These are phyloP conservation scores for Sclerotinia borealis DNA, from an alignment of 2,329 filamentous ascomycete genomes.

Conservation along the genomic window DNA sequence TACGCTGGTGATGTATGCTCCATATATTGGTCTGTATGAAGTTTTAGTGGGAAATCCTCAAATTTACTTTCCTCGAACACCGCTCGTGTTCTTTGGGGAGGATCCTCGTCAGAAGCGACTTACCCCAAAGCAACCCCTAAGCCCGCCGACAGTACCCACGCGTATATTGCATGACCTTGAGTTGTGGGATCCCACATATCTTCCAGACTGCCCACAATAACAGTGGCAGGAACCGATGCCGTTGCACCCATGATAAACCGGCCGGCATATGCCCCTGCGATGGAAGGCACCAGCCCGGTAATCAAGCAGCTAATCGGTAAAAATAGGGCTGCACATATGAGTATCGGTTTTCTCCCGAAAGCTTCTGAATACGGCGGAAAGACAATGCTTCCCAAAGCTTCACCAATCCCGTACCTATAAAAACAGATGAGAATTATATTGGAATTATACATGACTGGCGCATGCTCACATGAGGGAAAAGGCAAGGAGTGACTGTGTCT, in stretches of 20 bases:
- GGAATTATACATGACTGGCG: not conserved
- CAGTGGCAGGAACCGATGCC: conserved; percentile 42
- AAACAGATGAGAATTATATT: not conserved
- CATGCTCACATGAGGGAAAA: conserved; percentile 5
- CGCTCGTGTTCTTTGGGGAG: not conserved
- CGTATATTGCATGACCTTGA: conserved; percentile 42
- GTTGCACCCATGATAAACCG: conserved; percentile 40
- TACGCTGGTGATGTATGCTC: conserved; percentile 35
- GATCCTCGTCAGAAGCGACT: not conserved
- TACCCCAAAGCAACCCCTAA: conserved; percentile 34
- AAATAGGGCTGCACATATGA: conserved; percentile 31
- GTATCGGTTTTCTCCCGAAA: conserved; percentile 35
- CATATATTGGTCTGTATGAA: conserved; percentile 38
- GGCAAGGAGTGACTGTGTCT: conserved; percentile 1
- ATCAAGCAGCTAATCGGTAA: conserved; percentile 35
- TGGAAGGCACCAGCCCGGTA: conserved; percentile 34
- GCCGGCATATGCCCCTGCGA: conserved; percentile 36
- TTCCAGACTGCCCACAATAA: conserved; percentile 43
- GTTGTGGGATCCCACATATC: conserved; percentile 42
- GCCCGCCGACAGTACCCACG: conserved; percentile 40
- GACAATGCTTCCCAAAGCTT: conserved; percentile 36
- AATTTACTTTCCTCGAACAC: not conserved
- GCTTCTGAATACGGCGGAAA: conserved; percentile 37
- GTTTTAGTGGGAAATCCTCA: not conserved
- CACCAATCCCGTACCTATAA: conserved; percentile 24